Percentiles rank a stretch among this genome's conserved stretches.
Conservation (phyloP, 805 yeast species). For the Kuraishia molischiana region DNA sequence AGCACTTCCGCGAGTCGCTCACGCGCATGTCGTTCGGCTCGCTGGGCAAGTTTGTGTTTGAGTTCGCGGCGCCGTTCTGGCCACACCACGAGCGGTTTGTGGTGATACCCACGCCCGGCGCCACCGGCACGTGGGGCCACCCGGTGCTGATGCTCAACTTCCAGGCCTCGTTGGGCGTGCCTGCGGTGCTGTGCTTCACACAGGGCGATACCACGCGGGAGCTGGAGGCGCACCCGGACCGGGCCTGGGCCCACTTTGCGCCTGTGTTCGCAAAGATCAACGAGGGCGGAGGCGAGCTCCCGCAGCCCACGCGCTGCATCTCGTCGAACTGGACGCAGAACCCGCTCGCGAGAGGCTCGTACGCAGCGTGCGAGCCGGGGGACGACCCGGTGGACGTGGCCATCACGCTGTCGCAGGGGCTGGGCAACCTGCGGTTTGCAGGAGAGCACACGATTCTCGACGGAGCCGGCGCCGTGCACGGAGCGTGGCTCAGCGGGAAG, state of each 20-base stretch:
- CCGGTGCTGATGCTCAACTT: constrained; percentile 58
- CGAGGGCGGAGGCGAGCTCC: constrained; percentile 7
- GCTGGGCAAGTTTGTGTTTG: constrained; percentile 65
- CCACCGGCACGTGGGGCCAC: constrained; percentile 35
- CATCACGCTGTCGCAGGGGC: constrained; percentile 50
- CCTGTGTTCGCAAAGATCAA: constrained; percentile 35
- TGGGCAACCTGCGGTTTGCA: constrained; percentile 63
- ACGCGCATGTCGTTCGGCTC: constrained; percentile 49
- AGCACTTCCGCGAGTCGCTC: constrained; percentile 29
- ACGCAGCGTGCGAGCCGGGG: constrained; percentile 58
- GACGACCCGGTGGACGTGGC: constrained; percentile 62
- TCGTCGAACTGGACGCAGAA: constrained; percentile 74
- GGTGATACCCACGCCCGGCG: constrained; percentile 27
- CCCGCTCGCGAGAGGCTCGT: constrained; percentile 74
- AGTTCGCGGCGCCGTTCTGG: constrained; percentile 61
- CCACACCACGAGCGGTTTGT: constrained; percentile 36
- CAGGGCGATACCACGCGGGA: constrained; percentile 68
- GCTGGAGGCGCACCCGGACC: constrained; percentile 36
- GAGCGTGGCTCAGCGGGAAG: constrained; percentile 73
- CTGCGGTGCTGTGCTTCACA: constrained; percentile 54
- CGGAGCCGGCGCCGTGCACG: constrained; percentile 90
- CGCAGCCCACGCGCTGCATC: constrained; percentile 29
- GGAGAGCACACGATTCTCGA: constrained; percentile 85
- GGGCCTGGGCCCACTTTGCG: constrained; percentile 47
- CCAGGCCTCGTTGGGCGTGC: constrained; percentile 34